A percentile compares a stretch with the other conserved stretches of the same genome.
Evolutionary conservation across 2,329 filamentous ascomycete species (phyloP).

Genomic region (Stagonosporopsis tanaceti): DNA sequence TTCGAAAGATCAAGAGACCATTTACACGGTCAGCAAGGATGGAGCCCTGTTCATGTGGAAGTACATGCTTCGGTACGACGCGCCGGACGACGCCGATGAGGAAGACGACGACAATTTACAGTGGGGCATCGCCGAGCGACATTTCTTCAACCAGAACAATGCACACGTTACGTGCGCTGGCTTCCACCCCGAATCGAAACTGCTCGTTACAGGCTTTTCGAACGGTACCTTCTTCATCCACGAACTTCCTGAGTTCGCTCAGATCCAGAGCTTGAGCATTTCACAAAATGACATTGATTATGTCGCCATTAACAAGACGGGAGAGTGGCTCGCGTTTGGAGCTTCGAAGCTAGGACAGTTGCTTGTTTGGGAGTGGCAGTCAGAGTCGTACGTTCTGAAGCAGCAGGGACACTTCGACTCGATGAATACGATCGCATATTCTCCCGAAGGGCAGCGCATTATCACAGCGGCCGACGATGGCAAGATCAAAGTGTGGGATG

Average conservation of each 20-base stretch:
- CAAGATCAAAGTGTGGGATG: slow-evolving; percentile 98
- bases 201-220: slow-evolving; percentile 97
- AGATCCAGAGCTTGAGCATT: slow-evolving; percentile 92
- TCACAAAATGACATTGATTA: slow-evolving; percentile 97
- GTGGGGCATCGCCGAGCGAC: slow-evolving; percentile 89
- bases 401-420: slow-evolving; percentile 97
- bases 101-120: slow-evolving; percentile 74
- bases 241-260: slow-evolving; percentile 94
- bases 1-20: slow-evolving; percentile 89
- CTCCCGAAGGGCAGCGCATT: slow-evolving; percentile 90
- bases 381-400: slow-evolving; percentile 97
- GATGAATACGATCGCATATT: slow-evolving; percentile 92
- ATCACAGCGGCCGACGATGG: slow-evolving; percentile 96
- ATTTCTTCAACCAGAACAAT: slow-evolving; percentile 93
- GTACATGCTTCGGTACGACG: slow-evolving; percentile 71
- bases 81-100: slow-evolving; percentile 61
- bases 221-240: slow-evolving; percentile 94
- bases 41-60: slow-evolving; percentile 96
- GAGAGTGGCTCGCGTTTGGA: slow-evolving; percentile 97
- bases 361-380: slow-evolving; percentile 99
- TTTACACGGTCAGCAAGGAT: slow-evolving; percentile 96
- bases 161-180: slow-evolving; percentile 88
- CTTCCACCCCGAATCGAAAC: slow-evolving; percentile 84
- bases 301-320: slow-evolving; percentile 90
- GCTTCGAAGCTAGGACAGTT: slow-evolving; percentile 94